phyloP scores from a whole-genome alignment of 768 basidiomycete species.

The Mycena filopes region DNA sequence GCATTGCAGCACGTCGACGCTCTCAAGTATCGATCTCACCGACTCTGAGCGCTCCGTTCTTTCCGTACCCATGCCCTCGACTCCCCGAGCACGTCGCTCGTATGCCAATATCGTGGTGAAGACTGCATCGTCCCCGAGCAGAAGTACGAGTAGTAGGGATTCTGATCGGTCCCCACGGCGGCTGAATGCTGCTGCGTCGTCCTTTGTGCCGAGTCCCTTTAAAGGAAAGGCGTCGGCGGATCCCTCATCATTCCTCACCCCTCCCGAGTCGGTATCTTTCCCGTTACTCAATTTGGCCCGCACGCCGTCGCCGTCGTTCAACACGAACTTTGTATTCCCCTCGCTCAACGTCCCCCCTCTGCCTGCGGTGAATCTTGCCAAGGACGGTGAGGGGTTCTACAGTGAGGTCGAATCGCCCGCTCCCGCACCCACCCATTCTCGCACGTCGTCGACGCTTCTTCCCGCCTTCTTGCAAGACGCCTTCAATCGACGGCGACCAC shows the following conservation, averaged over 20 bases:
- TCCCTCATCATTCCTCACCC: conserved; percentile 36
- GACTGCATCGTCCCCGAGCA: conserved; percentile 46
- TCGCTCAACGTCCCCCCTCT: conserved; percentile 54
- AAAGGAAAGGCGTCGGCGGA: conserved; percentile 39
- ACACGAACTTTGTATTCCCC: conserved; percentile 58
- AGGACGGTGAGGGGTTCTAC: conserved; percentile 65
- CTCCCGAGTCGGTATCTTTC: conserved; percentile 10
- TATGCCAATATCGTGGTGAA: conserved; percentile 51
- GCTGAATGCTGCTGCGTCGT: conserved; percentile 57
- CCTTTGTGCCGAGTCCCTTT: conserved; percentile 54
- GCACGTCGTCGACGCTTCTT: conserved; percentile 49
- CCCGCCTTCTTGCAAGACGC: conserved; percentile 61
- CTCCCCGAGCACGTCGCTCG: conserved; percentile 55
- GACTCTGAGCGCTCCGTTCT: conserved; percentile 56
- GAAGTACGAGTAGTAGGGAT: conserved; percentile 32
- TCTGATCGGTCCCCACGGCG: conserved; percentile 40
- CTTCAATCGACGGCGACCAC: conserved; percentile 48
- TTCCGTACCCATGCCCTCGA: conserved; percentile 61
- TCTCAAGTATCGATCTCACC: conserved; percentile 55
- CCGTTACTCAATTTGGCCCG: conserved; percentile 32
- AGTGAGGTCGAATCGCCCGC: conserved; percentile 51
- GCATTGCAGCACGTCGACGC: conserved; percentile 47
- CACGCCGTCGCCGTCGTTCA: conserved; percentile 38
- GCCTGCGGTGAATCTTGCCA: conserved; percentile 55
- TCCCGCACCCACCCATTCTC: conserved; percentile 41